Conservation (phyloP, 1,139 yeast genomes). For the Saccharomyces hybrid region DNA sequence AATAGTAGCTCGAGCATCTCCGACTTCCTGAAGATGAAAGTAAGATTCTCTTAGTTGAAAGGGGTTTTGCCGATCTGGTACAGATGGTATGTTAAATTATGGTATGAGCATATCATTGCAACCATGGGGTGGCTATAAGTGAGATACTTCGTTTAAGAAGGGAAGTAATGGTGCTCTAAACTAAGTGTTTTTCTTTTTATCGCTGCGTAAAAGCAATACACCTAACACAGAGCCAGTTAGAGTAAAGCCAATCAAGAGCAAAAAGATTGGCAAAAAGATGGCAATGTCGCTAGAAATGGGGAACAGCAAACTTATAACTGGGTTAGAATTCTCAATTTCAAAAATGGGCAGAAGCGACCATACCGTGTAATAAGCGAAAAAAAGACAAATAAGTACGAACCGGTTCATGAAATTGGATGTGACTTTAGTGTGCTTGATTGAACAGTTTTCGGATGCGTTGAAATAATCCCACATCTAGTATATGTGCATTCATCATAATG, state of each 20-base stretch:
- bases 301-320: slow-evolving; percentile 1
- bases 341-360: slow-evolving; percentile 4
- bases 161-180: not conserved
- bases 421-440: not conserved
- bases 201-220: slow-evolving; percentile 1
- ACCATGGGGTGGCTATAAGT: not conserved
- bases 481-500: not conserved
- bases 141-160: not conserved
- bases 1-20: not conserved
- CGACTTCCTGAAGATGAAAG: not conserved
- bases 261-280: slow-evolving; percentile 3
- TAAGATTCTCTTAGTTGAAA: not conserved
- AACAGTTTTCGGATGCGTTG: not conserved
- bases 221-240: slow-evolving; percentile 1
- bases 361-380: slow-evolving; percentile 4
- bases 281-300: slow-evolving; percentile 4
- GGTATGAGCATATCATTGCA: not conserved
- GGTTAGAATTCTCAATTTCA: slow-evolving; percentile 1
- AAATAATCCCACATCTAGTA: not conserved
- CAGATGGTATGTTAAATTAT: not conserved
- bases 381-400: not conserved
- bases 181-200: not conserved
- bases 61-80: not conserved
- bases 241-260: slow-evolving; percentile 4
- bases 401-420: slow-evolving; percentile 2